phyloP scores from a whole-genome alignment of 2,329 filamentous ascomycete species.

The Fusarium longipes region DNA sequence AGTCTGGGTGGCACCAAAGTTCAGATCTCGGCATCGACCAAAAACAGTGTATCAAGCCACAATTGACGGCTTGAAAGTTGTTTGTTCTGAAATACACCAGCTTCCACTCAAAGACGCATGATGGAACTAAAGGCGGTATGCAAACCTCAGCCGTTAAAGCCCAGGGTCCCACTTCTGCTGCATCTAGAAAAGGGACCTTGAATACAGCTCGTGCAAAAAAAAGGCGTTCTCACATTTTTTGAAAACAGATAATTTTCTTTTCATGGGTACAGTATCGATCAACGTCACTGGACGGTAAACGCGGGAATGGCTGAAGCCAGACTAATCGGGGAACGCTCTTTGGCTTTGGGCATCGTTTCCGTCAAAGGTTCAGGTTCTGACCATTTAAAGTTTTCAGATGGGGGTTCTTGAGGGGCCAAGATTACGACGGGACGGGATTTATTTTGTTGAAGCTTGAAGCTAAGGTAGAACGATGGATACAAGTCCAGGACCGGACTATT shows the following conservation, averaged over 20 bases:
- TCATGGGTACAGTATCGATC: background rate
- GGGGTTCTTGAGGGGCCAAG: slow-evolving; percentile 8
- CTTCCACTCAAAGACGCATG: slow-evolving; percentile 10
- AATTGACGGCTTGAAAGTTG: slow-evolving; percentile 20
- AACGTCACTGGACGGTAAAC: slow-evolving; percentile 20
- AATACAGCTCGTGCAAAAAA: background rate
- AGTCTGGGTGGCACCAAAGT: background rate
- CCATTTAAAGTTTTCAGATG: slow-evolving; percentile 18
- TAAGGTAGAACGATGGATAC: slow-evolving; percentile 34
- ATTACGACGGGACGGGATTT: slow-evolving; percentile 16
- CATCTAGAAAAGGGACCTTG: slow-evolving; percentile 23
- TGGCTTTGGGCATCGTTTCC: slow-evolving; percentile 27
- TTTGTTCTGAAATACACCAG: slow-evolving; percentile 16
- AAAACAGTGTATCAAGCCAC: background rate
- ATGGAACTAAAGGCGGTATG: slow-evolving; percentile 38
- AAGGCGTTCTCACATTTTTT: background rate
- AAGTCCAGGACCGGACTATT: slow-evolving; percentile 26
- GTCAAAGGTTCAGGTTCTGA: slow-evolving; percentile 21
- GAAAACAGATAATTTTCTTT: background rate
- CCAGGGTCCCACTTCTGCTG: slow-evolving; percentile 16
- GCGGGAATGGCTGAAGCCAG: slow-evolving; percentile 38
- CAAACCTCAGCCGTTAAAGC: slow-evolving; percentile 29
- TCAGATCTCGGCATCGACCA: background rate
- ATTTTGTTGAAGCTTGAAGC: slow-evolving; percentile 33
- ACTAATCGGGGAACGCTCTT: background rate